Percentiles rank a stretch among this genome's conserved stretches.
Evolutionary conservation across 129 eudicot genomes (phyloP).

Genomic region (Flaveria bidentis): DNA sequence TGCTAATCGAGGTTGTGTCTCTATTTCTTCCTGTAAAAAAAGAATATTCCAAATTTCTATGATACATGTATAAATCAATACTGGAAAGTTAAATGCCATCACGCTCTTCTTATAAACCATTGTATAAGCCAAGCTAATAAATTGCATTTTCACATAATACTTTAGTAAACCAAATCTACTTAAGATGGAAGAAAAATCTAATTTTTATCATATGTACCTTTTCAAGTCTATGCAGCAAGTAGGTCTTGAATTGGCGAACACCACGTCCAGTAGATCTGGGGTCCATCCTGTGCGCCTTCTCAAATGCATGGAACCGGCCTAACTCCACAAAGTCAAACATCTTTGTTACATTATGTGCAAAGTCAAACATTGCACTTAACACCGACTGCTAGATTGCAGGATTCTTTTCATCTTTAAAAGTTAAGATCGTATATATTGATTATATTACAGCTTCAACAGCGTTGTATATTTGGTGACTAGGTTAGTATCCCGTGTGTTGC

Average conservation of each 20-base stretch:
- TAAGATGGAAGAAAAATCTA: not conserved
- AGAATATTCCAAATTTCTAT: constrained; percentile 7
- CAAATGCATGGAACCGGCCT: constrained; percentile 99
- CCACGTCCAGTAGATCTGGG: constrained; percentile 84
- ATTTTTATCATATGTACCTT: constrained; percentile 46
- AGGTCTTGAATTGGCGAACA: constrained; percentile 94
- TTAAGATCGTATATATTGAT: not conserved
- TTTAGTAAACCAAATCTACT: constrained; percentile 7
- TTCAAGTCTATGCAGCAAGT: constrained; percentile 72
- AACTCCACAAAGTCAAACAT: constrained; percentile 25
- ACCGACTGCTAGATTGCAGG: constrained; percentile 4
- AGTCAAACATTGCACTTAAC: not conserved
- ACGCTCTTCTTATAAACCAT: constrained; percentile 1
- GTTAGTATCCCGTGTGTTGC: no score
- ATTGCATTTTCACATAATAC: not conserved
- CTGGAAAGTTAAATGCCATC: constrained; percentile 13
- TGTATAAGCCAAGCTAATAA: constrained; percentile 16
- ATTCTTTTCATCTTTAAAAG: constrained; percentile 8
- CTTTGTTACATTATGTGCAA: constrained; percentile 10
- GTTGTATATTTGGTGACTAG: not conserved
- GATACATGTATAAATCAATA: not conserved
- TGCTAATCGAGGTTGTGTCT: constrained; percentile 52
- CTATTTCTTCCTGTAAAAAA: constrained; percentile 72
- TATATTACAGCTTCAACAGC: constrained; percentile 1
- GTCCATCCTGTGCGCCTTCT: constrained; percentile 91